Conservation (phyloP, 2,329 filamentous ascomycete species). For the Aspergillus aculeatus region DNA sequence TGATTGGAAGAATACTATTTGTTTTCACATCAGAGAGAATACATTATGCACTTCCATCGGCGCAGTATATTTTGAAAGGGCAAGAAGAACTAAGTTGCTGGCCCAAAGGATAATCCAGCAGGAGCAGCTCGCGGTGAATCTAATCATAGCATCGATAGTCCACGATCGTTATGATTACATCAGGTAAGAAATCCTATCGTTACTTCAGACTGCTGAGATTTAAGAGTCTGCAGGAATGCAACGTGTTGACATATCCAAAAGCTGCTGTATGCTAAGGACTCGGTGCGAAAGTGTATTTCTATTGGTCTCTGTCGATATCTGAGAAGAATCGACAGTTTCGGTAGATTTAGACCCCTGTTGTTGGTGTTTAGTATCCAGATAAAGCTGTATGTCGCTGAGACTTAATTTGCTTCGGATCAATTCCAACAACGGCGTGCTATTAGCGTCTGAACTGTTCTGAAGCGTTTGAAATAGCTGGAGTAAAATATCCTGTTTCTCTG, state of each 20-base stretch:
- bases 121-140: too few species aligned
- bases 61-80: too few species aligned
- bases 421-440: not conserved
- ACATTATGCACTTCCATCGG: too few species aligned
- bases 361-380: not conserved
- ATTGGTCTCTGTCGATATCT: not conserved
- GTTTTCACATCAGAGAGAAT: too few species aligned
- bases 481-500: not conserved
- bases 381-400: not conserved
- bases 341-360: not conserved
- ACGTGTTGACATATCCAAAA: not conserved
- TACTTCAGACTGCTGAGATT: not conserved
- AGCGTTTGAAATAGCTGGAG: not conserved
- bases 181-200: not conserved
- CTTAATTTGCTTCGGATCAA: not conserved
- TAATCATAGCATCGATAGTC: too few species aligned
- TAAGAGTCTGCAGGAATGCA: not conserved
- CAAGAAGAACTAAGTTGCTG: too few species aligned
- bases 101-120: too few species aligned
- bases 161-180: too few species aligned
- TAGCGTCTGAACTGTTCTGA: not conserved
- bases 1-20: too few species aligned
- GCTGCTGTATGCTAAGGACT: not conserved
- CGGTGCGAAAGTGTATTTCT: not conserved
- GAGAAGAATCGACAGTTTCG: not conserved